These are phyloP conservation scores for Boletus tomentosulus DNA, from an alignment of 768 basidiomycete genomes.

Conservation along the genomic window DNA sequence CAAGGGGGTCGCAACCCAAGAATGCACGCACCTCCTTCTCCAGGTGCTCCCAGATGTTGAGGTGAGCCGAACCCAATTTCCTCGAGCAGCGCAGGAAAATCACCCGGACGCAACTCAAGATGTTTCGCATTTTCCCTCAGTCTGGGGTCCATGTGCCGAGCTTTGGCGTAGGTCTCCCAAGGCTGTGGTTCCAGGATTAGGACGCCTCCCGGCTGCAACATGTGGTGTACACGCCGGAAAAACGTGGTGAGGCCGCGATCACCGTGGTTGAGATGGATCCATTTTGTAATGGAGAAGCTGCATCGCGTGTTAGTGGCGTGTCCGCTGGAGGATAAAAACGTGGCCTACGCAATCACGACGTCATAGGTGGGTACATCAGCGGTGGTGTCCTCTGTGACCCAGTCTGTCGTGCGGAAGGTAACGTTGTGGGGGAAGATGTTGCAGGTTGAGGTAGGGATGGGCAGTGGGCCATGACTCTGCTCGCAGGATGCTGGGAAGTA, in stretches of 20 bases:
- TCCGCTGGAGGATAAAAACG: background rate
- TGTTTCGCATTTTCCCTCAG: constrained; percentile 58
- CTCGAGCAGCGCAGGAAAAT: constrained; percentile 52
- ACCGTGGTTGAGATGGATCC: constrained; percentile 83
- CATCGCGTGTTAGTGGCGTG: background rate
- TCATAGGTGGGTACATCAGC: constrained; percentile 66
- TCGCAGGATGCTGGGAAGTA: constrained; percentile 79
- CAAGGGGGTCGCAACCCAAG: background rate
- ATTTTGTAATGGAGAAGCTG: constrained; percentile 78
- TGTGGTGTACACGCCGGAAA: constrained; percentile 56
- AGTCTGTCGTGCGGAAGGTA: constrained; percentile 67
- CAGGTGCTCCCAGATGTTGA: constrained; percentile 47
- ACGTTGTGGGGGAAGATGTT: constrained; percentile 75
- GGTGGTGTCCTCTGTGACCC: constrained; percentile 53
- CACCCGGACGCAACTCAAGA: constrained; percentile 57
- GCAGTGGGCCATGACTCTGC: constrained; percentile 71
- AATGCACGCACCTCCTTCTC: constrained; percentile 56
- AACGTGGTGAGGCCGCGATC: constrained; percentile 69
- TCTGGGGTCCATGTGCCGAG: constrained; percentile 60
- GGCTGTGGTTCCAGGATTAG: constrained; percentile 82
- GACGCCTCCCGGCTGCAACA: constrained; percentile 57
- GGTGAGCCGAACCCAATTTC: constrained; percentile 59
- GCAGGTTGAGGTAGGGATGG: constrained; percentile 46
- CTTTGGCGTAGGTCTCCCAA: constrained; percentile 82
- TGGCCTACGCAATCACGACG: constrained; percentile 71